Conservation (phyloP, 1,139 yeast genomes). For the Scheffersomyces quercinus region DNA sequence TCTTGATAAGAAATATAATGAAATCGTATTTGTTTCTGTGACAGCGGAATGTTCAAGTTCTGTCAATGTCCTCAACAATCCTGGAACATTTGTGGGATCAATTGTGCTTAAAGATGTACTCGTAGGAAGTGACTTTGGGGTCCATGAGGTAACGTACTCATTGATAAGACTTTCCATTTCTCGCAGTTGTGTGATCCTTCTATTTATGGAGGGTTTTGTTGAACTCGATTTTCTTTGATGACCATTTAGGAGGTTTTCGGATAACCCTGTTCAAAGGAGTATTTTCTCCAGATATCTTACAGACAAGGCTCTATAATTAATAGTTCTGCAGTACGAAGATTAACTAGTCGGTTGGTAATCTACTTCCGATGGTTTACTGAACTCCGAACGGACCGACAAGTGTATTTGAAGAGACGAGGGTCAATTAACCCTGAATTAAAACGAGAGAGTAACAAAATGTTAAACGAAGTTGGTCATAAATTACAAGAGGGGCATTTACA, state of each 20-base stretch:
- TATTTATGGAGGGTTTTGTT: background rate
- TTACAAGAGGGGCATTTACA: too few relatives aligned
- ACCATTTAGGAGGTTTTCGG: too few relatives aligned
- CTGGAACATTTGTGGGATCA: slow-evolving; percentile 12
- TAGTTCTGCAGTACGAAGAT: too few relatives aligned
- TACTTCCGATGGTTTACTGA: too few relatives aligned
- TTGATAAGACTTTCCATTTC: background rate
- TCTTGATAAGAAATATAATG: slow-evolving; percentile 19
- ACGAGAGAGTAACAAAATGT: too few relatives aligned
- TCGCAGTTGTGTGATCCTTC: background rate
- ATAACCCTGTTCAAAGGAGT: too few relatives aligned
- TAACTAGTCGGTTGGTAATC: too few relatives aligned
- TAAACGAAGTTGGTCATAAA: too few relatives aligned
- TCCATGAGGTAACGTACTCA: slow-evolving; percentile 6
- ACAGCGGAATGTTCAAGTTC: slow-evolving; percentile 10
- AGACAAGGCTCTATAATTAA: background rate
- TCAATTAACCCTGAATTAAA: too few relatives aligned
- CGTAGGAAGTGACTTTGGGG: slow-evolving; percentile 13
- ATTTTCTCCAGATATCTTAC: background rate
- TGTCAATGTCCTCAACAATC: slow-evolving; percentile 8
- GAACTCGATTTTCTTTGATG: too few relatives aligned
- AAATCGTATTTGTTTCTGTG: slow-evolving; percentile 13
- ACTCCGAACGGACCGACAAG: too few relatives aligned
- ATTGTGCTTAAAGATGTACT: slow-evolving; percentile 16
- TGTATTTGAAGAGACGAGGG: too few relatives aligned